Conservation (phyloP, 2,329 filamentous ascomycete species). For the Stromatinia cepivora region DNA sequence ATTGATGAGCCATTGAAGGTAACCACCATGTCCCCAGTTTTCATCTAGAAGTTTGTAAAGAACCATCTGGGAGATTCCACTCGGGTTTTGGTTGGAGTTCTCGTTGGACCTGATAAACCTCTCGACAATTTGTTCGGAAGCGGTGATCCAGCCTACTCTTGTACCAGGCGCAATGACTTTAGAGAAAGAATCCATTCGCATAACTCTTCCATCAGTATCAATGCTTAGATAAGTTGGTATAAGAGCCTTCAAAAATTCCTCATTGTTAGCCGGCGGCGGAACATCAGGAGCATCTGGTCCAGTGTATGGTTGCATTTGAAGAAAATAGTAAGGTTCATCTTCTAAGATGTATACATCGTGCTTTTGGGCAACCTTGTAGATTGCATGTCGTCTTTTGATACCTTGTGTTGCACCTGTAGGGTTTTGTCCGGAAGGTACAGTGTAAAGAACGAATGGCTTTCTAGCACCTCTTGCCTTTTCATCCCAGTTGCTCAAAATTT, state of each 20-base stretch:
- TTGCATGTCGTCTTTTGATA: constrained; percentile 55
- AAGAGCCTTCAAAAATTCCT: constrained; percentile 72
- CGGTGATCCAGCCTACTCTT: constrained; percentile 86
- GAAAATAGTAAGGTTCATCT: constrained; percentile 76
- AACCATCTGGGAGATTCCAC: constrained; percentile 79
- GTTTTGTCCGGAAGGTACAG: constrained; percentile 72
- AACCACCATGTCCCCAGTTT: constrained; percentile 89
- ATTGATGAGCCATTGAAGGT: constrained; percentile 84
- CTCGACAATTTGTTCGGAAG: constrained; percentile 79
- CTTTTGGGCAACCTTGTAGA: constrained; percentile 68
- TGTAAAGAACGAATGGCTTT: constrained; percentile 70
- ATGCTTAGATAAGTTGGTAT: constrained; percentile 76
- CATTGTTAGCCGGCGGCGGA: constrained; percentile 57
- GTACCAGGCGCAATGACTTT: constrained; percentile 86
- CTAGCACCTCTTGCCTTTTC: constrained; percentile 53
- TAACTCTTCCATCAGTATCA: constrained; percentile 82
- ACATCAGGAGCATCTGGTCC: constrained; percentile 25
- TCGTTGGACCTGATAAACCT: constrained; percentile 70
- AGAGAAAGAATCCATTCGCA: constrained; percentile 90
- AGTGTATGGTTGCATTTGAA: constrained; percentile 62
- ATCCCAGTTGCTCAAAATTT: constrained; percentile 66
- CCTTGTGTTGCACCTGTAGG: constrained; percentile 72
- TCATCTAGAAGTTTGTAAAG: constrained; percentile 90
- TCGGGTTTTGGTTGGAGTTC: constrained; percentile 79
- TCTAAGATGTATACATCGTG: constrained; percentile 71